Evolutionary conservation across 2,329 filamentous ascomycete species (phyloP).

Genomic region (Hymenotorrendiella dingleyae): DNA sequence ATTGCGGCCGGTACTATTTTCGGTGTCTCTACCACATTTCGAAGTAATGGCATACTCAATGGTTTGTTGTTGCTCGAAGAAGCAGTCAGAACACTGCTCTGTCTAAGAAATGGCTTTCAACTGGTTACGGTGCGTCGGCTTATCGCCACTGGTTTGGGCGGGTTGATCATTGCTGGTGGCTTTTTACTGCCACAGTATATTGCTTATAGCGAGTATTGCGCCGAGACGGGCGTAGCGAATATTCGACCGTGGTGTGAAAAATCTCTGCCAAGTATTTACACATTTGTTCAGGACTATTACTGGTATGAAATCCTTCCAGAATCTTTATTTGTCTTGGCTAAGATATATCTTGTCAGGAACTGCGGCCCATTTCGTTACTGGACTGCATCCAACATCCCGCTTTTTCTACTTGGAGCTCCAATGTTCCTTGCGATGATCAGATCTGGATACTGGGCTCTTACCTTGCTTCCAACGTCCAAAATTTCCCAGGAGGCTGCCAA

Average conservation of each 20-base stretch:
- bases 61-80: conserved; percentile 59
- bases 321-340: not conserved
- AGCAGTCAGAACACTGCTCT: conserved; percentile 50
- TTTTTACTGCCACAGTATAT: conserved; percentile 66
- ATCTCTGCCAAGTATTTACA: conserved; percentile 79
- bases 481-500: no score
- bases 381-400: conserved; percentile 76
- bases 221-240: conserved; percentile 23
- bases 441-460: conserved; percentile 49
- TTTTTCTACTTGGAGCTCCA: conserved; percentile 79
- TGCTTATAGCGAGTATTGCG: conserved; percentile 70
- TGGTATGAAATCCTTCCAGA: conserved; percentile 63
- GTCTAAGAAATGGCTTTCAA: conserved; percentile 37
- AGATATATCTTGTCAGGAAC: conserved; percentile 52
- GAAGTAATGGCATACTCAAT: conserved; percentile 82
- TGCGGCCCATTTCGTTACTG: conserved; percentile 86
- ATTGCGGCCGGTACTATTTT: conserved; percentile 63
- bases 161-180: conserved; percentile 60
- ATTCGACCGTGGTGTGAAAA: conserved; percentile 68
- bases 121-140: conserved; percentile 45
- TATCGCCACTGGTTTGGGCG: conserved; percentile 56
- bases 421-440: conserved; percentile 62
- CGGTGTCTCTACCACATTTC: conserved; percentile 64
- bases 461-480: conserved; percentile 12
- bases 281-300: conserved; percentile 82